Conservation (phyloP, 495 filamentous ascomycete species). For the Chlorociboria aeruginascens region DNA sequence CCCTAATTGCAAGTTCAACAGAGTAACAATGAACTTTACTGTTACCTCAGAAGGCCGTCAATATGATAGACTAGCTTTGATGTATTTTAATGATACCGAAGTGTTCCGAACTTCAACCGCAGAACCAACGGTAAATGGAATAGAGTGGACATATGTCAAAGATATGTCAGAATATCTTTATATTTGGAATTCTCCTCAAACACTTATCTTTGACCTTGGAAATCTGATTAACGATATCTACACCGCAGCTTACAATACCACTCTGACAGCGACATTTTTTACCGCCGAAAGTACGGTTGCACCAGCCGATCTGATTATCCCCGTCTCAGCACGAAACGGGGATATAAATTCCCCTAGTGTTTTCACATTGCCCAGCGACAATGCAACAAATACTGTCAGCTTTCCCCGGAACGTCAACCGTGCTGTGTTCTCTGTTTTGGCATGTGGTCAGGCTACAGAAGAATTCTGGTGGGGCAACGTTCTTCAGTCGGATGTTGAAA, state of each 20-base stretch:
- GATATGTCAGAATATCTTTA: conserved; percentile 67
- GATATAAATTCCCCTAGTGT: conserved; percentile 44
- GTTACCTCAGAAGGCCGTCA: conserved; percentile 63
- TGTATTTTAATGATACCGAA: conserved; percentile 74
- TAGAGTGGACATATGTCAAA: conserved; percentile 66
- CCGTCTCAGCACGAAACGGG: conserved; percentile 55
- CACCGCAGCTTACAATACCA: conserved; percentile 73
- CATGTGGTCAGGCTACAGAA: conserved; percentile 65
- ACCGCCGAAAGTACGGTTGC: conserved; percentile 23
- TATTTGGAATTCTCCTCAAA: conserved; percentile 42
- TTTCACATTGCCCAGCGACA: conserved; percentile 56
- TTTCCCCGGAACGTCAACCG: conserved; percentile 51
- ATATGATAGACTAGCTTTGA: conserved; percentile 66
- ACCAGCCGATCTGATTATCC: conserved; percentile 58
- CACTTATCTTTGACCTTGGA: conserved; percentile 23
- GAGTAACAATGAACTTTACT: conserved; percentile 71
- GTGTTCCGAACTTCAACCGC: conserved; percentile 82
- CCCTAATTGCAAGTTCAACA: conserved; percentile 61
- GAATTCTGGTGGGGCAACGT: conserved; percentile 92
- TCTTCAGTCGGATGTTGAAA: conserved; percentile 45
- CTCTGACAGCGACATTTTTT: conserved; percentile 68
- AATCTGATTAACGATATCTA: conserved; percentile 38
- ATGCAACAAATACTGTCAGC: conserved; percentile 44
- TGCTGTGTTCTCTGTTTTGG: conserved; percentile 65
- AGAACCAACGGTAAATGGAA: conserved; percentile 61